Evolutionary conservation across 257 asterid species (phyloP).

Genomic region (Paulownia fortunei): DNA sequence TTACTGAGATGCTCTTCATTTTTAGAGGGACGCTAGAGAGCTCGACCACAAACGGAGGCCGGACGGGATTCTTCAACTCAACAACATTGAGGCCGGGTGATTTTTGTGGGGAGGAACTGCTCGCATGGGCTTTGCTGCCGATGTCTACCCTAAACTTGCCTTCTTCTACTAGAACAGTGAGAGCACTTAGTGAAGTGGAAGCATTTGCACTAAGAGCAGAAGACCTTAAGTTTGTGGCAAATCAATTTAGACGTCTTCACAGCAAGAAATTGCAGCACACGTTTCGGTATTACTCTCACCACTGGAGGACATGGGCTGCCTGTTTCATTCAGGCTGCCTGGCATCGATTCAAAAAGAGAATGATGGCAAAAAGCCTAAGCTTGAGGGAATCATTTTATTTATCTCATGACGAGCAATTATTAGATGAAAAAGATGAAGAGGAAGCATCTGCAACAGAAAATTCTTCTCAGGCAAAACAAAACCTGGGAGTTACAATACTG

Average conservation of each 20-base stretch:
- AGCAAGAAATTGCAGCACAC: conserved; percentile 88
- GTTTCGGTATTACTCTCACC: conserved; percentile 76
- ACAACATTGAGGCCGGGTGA: conserved; percentile 70
- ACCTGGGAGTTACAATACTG: conserved; percentile 65
- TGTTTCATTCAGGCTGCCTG: conserved; percentile 85
- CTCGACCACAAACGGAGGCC: conserved; percentile 90
- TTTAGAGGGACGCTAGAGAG: conserved; percentile 81
- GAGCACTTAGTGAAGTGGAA: conserved; percentile 73
- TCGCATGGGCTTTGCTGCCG: conserved; percentile 85
- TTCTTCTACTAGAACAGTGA: conserved; percentile 83
- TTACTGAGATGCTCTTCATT: conserved; percentile 76
- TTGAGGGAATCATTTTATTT: conserved; percentile 54
- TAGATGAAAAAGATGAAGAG: conserved; percentile 35
- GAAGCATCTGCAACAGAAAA: conserved; percentile 4
- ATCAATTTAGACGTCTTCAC: conserved; percentile 84
- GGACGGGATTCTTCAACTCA: conserved; percentile 78
- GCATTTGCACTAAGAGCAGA: conserved; percentile 83
- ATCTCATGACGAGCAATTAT: conserved; percentile 34
- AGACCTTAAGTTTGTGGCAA: conserved; percentile 83
- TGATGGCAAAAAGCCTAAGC: conserved; percentile 47
- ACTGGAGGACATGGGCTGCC: conserved; percentile 90
- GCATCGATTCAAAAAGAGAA: conserved; percentile 63
- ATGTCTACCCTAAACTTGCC: conserved; percentile 66
- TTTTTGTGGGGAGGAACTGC: conserved; percentile 86
- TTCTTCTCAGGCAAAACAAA: conserved; percentile 46